phyloP scores from a whole-genome alignment of 305 asterid species.

The Salvia sclarea region DNA sequence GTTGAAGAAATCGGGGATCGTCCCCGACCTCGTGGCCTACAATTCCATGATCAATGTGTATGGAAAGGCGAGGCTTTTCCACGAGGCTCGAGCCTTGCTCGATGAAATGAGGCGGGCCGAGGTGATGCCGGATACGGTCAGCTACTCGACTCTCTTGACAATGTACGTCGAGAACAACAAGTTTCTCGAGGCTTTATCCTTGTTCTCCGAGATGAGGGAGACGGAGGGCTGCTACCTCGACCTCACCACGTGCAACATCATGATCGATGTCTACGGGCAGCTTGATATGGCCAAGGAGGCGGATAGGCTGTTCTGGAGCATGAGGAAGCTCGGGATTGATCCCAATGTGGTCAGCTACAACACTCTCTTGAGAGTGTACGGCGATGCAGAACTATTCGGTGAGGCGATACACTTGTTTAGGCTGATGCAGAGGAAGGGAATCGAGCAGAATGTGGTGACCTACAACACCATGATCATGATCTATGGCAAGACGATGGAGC shows the following conservation, averaged over 20 bases:
- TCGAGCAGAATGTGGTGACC: constrained; percentile 83
- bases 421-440: constrained; percentile 88
- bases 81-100: constrained; percentile 64
- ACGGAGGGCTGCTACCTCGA: constrained; percentile 59
- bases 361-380: constrained; percentile 82
- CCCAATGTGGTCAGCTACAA: constrained; percentile 87
- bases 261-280: constrained; percentile 96
- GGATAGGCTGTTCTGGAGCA: constrained; percentile 87
- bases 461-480: constrained; percentile 92
- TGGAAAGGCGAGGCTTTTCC: constrained; percentile 94
- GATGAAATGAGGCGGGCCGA: constrained; percentile 67
- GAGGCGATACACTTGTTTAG: constrained; percentile 93
- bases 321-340: constrained; percentile 81
- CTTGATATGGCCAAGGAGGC: constrained; percentile 95
- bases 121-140: constrained; percentile 70
- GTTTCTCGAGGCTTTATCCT: constrained; percentile 72
- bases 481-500: constrained; percentile 87
- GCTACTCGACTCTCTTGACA: constrained; percentile 76
- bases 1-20: constrained; percentile 72
- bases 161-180: constrained; percentile 73
- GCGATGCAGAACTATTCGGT: constrained; percentile 94
- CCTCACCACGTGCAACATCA: constrained; percentile 81
- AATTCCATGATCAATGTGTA: constrained; percentile 87
- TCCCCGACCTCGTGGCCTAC: constrained; percentile 81
- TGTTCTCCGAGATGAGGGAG: constrained; percentile 80